A percentile compares a stretch with the other conserved stretches of the same genome.
These are phyloP conservation scores for Chlorella sp. DNA, from an alignment of 139 green algal genomes.

Conservation along the genomic window DNA sequence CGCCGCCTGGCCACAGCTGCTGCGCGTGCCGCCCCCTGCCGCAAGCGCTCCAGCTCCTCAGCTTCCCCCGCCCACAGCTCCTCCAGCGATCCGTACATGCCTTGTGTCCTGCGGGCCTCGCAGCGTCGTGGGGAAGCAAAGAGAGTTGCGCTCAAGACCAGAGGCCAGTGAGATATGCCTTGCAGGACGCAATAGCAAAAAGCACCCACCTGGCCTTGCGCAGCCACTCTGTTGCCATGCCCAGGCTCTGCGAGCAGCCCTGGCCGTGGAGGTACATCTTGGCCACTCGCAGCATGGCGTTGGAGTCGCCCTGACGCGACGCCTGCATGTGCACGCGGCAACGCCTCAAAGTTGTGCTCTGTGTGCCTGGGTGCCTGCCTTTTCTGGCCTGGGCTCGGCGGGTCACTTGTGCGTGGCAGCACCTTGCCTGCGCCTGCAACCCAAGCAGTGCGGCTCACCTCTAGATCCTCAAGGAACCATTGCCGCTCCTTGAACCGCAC, in stretches of 20 bases:
- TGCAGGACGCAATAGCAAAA: no score
- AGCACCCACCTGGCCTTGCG: constrained; percentile 27
- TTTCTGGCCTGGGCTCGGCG: no score
- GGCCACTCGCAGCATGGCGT: constrained; percentile 49
- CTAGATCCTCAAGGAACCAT: constrained; percentile 51
- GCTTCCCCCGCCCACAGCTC: neutral
- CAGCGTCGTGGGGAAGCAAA: no score
- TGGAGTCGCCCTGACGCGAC: constrained; percentile 40
- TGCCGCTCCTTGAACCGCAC: constrained; percentile 51
- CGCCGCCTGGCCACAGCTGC: no score
- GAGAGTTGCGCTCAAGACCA: no score
- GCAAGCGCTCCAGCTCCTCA: neutral
- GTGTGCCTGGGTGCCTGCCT: no score
- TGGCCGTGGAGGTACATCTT: constrained; percentile 58
- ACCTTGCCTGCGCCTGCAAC: no score
- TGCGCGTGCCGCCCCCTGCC: no score
- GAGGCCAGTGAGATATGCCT: no score
- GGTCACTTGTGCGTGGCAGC: no score
- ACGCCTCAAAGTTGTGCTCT: no score
- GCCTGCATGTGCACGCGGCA: constrained; percentile 16
- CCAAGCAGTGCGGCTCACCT: constrained; percentile 27
- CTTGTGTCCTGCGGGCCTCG: neutral
- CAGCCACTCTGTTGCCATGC: constrained; percentile 37
- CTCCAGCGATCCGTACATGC: neutral
- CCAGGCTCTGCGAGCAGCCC: constrained; percentile 19